Evolutionary conservation across 129 eudicot genomes (phyloP).

Genomic region (Flaveria ramosissima): DNA sequence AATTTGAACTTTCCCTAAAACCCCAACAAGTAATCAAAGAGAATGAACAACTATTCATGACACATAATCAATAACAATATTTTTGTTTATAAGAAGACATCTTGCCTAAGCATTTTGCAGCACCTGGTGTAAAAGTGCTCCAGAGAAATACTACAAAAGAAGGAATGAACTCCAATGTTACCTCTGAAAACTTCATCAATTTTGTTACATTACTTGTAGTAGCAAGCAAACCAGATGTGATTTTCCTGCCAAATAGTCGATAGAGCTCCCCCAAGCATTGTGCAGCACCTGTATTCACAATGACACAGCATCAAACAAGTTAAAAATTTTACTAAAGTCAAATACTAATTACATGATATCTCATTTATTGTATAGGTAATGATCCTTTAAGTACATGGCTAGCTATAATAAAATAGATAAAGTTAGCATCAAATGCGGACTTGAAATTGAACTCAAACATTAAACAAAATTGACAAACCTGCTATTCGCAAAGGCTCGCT

Average conservation of each 20-base stretch:
- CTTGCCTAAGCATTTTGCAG: slow-evolving; percentile 23
- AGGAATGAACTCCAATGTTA: slow-evolving; percentile 28
- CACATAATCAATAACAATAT: neutral
- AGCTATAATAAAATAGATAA: neutral
- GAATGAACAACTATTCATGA: neutral
- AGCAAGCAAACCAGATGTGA: slow-evolving; percentile 89
- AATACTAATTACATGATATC: neutral
- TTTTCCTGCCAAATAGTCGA: slow-evolving; percentile 80
- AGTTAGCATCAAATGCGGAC: neutral
- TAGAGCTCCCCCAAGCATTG: slow-evolving; percentile 92
- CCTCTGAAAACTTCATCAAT: slow-evolving; percentile 86
- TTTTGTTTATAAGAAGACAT: neutral
- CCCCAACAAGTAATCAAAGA: slow-evolving; percentile 17
- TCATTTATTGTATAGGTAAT: neutral
- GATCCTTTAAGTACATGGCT: slow-evolving; percentile 1
- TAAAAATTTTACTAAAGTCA: slow-evolving; percentile 20
- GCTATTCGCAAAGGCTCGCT: slow-evolving; percentile 85
- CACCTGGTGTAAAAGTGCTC: slow-evolving; percentile 3
- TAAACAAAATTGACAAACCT: slow-evolving; percentile 52
- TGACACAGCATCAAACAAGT: slow-evolving; percentile 7
- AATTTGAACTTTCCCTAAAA: neutral
- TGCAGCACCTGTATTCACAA: slow-evolving; percentile 67
- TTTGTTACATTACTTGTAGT: slow-evolving; percentile 79
- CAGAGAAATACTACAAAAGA: slow-evolving; percentile 22
- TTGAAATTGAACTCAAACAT: slow-evolving; percentile 11